Evolutionary conservation across 805 yeast species (phyloP).

Genomic region (Candida parachauliodes): DNA sequence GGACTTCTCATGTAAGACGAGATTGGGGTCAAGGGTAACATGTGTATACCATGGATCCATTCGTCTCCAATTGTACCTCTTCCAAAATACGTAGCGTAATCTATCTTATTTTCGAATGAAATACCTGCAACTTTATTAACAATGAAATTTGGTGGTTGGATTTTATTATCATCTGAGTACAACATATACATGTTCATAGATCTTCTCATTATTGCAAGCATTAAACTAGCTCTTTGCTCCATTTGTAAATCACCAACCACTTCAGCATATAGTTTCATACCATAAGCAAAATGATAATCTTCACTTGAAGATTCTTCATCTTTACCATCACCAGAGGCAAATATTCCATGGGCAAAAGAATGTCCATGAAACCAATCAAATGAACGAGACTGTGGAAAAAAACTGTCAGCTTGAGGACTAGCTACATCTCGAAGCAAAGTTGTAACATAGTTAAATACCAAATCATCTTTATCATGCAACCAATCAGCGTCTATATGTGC

Average conservation of each 20-base stretch:
- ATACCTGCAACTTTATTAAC: slow-evolving; percentile 71
- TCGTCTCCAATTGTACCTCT: slow-evolving; percentile 52
- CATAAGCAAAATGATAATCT: slow-evolving; percentile 69
- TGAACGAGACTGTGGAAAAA: slow-evolving; percentile 63
- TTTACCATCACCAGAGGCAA: slow-evolving; percentile 69
- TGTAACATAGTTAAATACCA: slow-evolving; percentile 49
- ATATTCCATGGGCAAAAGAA: slow-evolving; percentile 75
- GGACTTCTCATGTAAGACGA: slow-evolving; percentile 58
- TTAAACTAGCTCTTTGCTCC: slow-evolving; percentile 54
- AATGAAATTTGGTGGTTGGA: slow-evolving; percentile 54
- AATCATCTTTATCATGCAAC: slow-evolving; percentile 24
- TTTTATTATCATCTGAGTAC: slow-evolving; percentile 47
- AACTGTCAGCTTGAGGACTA: slow-evolving; percentile 53
- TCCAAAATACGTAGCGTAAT: slow-evolving; percentile 74
- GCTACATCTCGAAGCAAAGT: slow-evolving; percentile 65
- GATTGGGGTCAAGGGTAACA: slow-evolving; percentile 68
- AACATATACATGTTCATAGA: slow-evolving; percentile 57
- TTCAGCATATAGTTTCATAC: slow-evolving; percentile 61
- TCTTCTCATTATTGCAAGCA: slow-evolving; percentile 55
- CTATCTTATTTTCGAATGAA: slow-evolving; percentile 67
- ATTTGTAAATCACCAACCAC: slow-evolving; percentile 50
- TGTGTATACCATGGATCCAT: slow-evolving; percentile 76
- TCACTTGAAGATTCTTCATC: slow-evolving; percentile 74
- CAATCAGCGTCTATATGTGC: slow-evolving; percentile 55
- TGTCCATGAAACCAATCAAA: slow-evolving; percentile 79